Conservation (phyloP, 805 yeast genomes). For the Candida hispaniensis region DNA sequence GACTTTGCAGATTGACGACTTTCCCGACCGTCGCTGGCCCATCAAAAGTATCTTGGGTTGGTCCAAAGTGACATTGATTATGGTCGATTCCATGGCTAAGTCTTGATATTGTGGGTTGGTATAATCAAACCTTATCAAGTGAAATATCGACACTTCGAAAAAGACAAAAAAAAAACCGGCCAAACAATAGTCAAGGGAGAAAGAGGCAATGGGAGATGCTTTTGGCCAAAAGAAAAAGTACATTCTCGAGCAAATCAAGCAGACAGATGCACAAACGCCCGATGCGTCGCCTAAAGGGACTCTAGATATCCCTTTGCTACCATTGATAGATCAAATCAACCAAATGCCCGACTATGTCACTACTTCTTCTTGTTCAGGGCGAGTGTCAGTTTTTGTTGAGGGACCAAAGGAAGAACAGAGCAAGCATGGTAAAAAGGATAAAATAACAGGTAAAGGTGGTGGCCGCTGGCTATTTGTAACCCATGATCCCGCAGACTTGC, state of each 20-base stretch:
- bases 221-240: slow-evolving; percentile 56
- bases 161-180: not conserved
- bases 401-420: slow-evolving; percentile 43
- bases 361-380: slow-evolving; percentile 81
- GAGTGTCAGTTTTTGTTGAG: slow-evolving; percentile 73
- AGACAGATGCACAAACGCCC: slow-evolving; percentile 35
- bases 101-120: too few species aligned
- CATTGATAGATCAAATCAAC: slow-evolving; percentile 61
- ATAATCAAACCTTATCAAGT: too few species aligned
- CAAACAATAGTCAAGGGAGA: slow-evolving; percentile 4
- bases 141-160: not conserved
- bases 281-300: slow-evolving; percentile 69
- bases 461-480: slow-evolving; percentile 78
- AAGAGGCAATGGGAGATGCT: slow-evolving; percentile 39
- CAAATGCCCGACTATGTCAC: slow-evolving; percentile 59
- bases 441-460: slow-evolving; percentile 77
- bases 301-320: slow-evolving; percentile 63
- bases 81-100: slow-evolving; percentile 14
- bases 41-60: slow-evolving; percentile 69
- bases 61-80: slow-evolving; percentile 17
- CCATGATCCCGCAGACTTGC: slow-evolving; percentile 44
- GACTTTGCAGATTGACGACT: slow-evolving; percentile 90
- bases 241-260: slow-evolving; percentile 43
- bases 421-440: too few species aligned
- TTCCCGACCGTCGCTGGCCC: slow-evolving; percentile 81